phyloP scores from a whole-genome alignment of 352 stramenopile species.

The Phytophthora sp. region DNA sequence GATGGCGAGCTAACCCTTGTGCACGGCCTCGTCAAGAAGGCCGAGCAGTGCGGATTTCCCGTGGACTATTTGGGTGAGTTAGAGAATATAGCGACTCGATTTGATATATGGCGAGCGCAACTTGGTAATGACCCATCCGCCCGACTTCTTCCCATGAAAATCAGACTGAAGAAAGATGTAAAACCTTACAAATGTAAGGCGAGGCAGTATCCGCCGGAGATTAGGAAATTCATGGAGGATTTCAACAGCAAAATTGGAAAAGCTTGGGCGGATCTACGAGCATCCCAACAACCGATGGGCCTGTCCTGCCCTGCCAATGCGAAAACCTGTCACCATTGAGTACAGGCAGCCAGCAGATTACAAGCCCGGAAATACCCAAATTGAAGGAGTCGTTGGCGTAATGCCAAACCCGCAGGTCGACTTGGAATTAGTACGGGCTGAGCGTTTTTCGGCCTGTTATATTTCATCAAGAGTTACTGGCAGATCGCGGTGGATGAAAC shows the following conservation, averaged over 20 bases:
- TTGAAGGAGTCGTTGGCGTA: conserved; percentile 18
- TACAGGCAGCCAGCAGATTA: conserved; percentile 11
- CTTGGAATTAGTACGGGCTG: conserved; percentile 11
- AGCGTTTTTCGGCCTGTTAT: conserved; percentile 23
- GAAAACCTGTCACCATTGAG: not conserved
- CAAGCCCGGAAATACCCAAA: conserved; percentile 8
- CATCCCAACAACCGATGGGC: conserved; percentile 12
- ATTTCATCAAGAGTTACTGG: conserved; percentile 29
- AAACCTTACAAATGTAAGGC: conserved; percentile 21
- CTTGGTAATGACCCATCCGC: conserved; percentile 16
- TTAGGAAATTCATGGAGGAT: conserved; percentile 7
- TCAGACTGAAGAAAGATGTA: conserved; percentile 18
- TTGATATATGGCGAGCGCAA: too few relatives aligned
- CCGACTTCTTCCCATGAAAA: conserved; percentile 11
- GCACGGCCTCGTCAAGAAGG: not conserved
- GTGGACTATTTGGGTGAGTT: conserved; percentile 4
- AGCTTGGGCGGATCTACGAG: conserved; percentile 16
- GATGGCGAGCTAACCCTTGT: not conserved
- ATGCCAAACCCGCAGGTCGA: conserved; percentile 18
- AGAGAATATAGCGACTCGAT: not conserved
- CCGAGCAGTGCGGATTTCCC: conserved; percentile 3
- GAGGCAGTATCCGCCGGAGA: conserved; percentile 9
- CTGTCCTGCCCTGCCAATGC: conserved; percentile 7
- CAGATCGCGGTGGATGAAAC: conserved; percentile 22
- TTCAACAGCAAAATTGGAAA: conserved; percentile 9